Evolutionary conservation across 1,284 basidiomycete genomes (phyloP), one percentile per base, ranked within the genome.

Genomic region (Heliocybe sulcata): DNA sequence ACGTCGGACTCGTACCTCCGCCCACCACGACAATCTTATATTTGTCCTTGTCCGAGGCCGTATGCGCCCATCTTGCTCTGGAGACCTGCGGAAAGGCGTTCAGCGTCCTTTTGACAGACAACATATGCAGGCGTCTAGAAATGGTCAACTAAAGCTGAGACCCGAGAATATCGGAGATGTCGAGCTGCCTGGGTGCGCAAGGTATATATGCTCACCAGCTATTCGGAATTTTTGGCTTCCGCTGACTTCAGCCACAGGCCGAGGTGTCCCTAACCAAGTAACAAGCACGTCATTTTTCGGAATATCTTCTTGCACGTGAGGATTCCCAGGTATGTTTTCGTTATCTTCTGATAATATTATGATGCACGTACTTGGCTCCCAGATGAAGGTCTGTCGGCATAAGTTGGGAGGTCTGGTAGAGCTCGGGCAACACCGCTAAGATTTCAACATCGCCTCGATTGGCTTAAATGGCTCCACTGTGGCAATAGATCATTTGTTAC

Each of bases 11-110:
- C 77, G 53, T 61, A 83, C 87, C 87, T 69, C 74, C 85, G 55
- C 87, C 87, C 3, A 89, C 69, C 23, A 89, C 77, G 23, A 87
- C 69, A 19, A 88, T 69, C 66, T 80, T 86, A 69, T 74, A 85
- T 57, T 77, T 80, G 61, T 76, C 71, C 64, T 70, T 75, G 19
- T 67, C 62, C 14, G 69, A 63, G 6, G 68, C 61, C 11, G 75
- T 72, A 62, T 74, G 80, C 4, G 70, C 72, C 59, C 63, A 67
- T 22, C 68, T 63, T 57, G 50, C 50, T 33, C 19, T 42, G 38
- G 38, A 4, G 38, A 42, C 38, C 38, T 42, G 38, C 3, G 38
- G 19, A 42, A 42, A 16, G 38, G 8, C 16, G 16, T 42, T 42
- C 38, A 42, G 38, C 38, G 38, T 42, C 38, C 38, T 42, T 16